A percentile compares a stretch with the other conserved stretches of the same genome.
Evolutionary conservation across 257 asterid genomes (phyloP).

Genomic region (Ilex aquifolium): DNA sequence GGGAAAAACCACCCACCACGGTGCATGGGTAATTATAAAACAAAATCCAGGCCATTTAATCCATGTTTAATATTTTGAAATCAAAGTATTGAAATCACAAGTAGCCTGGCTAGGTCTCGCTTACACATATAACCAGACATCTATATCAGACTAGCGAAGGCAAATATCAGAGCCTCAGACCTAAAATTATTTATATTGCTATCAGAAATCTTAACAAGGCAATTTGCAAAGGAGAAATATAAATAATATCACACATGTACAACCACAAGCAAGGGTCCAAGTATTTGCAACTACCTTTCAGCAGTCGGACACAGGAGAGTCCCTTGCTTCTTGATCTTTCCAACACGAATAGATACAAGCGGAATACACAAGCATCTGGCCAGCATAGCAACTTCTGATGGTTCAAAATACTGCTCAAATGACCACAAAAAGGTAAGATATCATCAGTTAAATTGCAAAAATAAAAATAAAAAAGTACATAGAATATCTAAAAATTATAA

Average conservation of each 20-base stretch:
- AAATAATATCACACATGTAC: slow-evolving; percentile 2
- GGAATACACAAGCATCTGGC: slow-evolving; percentile 92
- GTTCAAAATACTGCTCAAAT: slow-evolving; percentile 68
- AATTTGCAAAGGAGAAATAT: not conserved
- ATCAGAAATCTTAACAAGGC: too few relatives aligned
- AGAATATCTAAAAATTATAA: too few relatives aligned
- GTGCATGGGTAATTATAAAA: too few relatives aligned
- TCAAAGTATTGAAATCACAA: too few relatives aligned
- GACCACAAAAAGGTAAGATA: not conserved
- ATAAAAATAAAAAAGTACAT: not conserved
- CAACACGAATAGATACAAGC: slow-evolving; percentile 85
- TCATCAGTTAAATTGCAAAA: not conserved
- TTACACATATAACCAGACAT: too few relatives aligned
- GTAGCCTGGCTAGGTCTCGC: too few relatives aligned
- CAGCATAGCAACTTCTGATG: slow-evolving; percentile 80
- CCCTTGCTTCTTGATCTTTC: slow-evolving; percentile 75
- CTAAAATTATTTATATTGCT: too few relatives aligned
- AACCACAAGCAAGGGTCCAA: slow-evolving; percentile 6
- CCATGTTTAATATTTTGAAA: too few relatives aligned
- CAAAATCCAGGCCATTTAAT: too few relatives aligned
- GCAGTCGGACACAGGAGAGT: slow-evolving; percentile 63
- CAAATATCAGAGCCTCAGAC: too few relatives aligned
- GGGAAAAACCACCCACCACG: too few relatives aligned
- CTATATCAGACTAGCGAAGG: too few relatives aligned
- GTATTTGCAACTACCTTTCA: slow-evolving; percentile 47